Conservation (phyloP, 192 early-diverging fungal species). For the Podila horticola region DNA sequence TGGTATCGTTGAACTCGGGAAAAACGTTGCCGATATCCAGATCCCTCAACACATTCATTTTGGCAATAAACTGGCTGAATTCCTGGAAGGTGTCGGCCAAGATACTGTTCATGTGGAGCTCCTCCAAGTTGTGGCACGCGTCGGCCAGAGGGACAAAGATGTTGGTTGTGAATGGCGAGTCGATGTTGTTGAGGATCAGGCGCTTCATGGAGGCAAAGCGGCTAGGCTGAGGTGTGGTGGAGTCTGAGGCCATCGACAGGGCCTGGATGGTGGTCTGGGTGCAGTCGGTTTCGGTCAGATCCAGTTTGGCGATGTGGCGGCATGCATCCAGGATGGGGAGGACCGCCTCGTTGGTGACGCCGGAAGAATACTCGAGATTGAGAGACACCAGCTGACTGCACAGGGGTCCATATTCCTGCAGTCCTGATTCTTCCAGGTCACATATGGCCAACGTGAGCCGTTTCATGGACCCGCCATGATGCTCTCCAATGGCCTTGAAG, state of each 20-base stretch:
- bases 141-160: slow-evolving; percentile 25
- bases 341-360: slow-evolving; percentile 32
- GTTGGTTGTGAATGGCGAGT: slow-evolving; percentile 33
- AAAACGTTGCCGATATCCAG: slow-evolving; percentile 49
- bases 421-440: slow-evolving; percentile 37
- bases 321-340: slow-evolving; percentile 35
- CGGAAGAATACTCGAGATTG: slow-evolving; percentile 45
- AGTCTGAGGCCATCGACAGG: slow-evolving; percentile 23
- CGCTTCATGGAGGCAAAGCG: slow-evolving; percentile 22
- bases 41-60: slow-evolving; percentile 17
- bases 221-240: background rate
- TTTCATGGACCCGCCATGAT: slow-evolving; percentile 32
- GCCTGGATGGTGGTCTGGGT: slow-evolving; percentile 27
- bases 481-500: slow-evolving; percentile 32
- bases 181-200: slow-evolving; percentile 45
- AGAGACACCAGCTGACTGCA: slow-evolving; percentile 20
- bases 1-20: slow-evolving; percentile 31
- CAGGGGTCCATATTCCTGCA: slow-evolving; percentile 29
- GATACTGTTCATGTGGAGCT: slow-evolving; percentile 49
- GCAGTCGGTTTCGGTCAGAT: slow-evolving; percentile 45
- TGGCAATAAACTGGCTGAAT: slow-evolving; percentile 20
- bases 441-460: slow-evolving; percentile 34
- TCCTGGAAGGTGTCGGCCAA: slow-evolving; percentile 47
- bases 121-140: slow-evolving; percentile 31
- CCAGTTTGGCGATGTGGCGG: slow-evolving; percentile 20